Evolutionary conservation across 2,329 filamentous ascomycete genomes (phyloP), one percentile per base, ranked within the genome.

Genomic region (Xylaria digitata): DNA sequence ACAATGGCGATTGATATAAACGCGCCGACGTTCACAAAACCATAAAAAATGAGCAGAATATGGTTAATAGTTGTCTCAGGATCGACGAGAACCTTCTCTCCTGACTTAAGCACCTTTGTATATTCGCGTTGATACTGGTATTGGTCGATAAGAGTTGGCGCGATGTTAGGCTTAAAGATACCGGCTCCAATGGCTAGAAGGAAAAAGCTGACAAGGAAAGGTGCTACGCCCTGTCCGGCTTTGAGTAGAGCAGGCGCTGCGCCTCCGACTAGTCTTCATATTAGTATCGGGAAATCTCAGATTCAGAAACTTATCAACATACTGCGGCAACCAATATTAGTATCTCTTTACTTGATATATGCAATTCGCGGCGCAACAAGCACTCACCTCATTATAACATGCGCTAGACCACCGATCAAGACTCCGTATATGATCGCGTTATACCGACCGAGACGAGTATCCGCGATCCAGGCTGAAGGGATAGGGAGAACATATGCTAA

Each of bases 181-280:
- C 90, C 90, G 1, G 89, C 90, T 50, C 90, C 90, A 6, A 92
- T 72, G 1, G 89, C 89, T 76, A 92, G 89, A 65, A 92, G 82
- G 50, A 92, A 78, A 70, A 92, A 83, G 26, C 88, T 87, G 34
- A 89, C 79, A 1, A 90, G 78, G 63, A 92, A 90, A 7, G 86
- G 86, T 0, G 83, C 87, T n/a, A 90, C 83, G 46, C 72, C 72
- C 37, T 71, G 66, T 43, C 72, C 72, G 7, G 70, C 74, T 23
- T 82, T 78, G 54, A 92, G 86, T 15, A 90, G 82, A 1, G 80
- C 77, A 0, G 90, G 90, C 9, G 90, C 81, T 15, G 89, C 86
- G 0, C 89, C 89, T 15, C 87, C 80, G 65, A 90, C 84, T 71
- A 55, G 52, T 56, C 4, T 21, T 17, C 46, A 45, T 6, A 19